A percentile compares a stretch with the other conserved stretches of the same genome.
Evolutionary conservation across 768 basidiomycete species (phyloP).

Genomic region (Pleurotus platypus): DNA sequence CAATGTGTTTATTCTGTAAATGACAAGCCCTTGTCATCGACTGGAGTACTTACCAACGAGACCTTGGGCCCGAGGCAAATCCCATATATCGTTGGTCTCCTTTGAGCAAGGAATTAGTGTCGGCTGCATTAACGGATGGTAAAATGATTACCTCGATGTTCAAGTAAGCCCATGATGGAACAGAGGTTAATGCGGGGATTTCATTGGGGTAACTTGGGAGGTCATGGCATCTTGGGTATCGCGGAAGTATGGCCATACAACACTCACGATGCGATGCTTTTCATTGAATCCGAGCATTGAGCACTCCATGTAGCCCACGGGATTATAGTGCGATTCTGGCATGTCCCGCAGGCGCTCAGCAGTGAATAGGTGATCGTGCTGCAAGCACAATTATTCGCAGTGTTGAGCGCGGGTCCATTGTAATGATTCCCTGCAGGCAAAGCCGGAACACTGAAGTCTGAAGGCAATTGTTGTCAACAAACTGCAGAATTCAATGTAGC

Average conservation of each 20-base stretch:
- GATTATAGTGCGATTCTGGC: slow-evolving; percentile 41
- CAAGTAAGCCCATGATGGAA: slow-evolving; percentile 64
- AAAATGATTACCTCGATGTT: slow-evolving; percentile 38
- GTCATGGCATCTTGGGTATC: too few species aligned
- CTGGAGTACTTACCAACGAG: background rate
- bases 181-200: slow-evolving; percentile 44
- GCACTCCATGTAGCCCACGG: slow-evolving; percentile 49
- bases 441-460: slow-evolving; percentile 23
- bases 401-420: slow-evolving; percentile 9
- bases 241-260: background rate
- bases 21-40: background rate
- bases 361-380: slow-evolving; percentile 53
- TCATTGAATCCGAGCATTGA: slow-evolving; percentile 39
- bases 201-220: slow-evolving; percentile 37
- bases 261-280: slow-evolving; percentile 12
- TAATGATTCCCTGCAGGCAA: slow-evolving; percentile 15
- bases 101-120: background rate
- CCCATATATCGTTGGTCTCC: slow-evolving; percentile 27
- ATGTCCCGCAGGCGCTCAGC: slow-evolving; percentile 55
- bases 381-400: slow-evolving; percentile 45
- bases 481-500: background rate
- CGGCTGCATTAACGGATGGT: background rate
- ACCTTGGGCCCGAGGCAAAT: slow-evolving; percentile 26
- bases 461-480: background rate
- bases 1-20: background rate